Base-by-base conservation (phyloP, 148 eudicot species). In the Rhododendron molle region DNA sequence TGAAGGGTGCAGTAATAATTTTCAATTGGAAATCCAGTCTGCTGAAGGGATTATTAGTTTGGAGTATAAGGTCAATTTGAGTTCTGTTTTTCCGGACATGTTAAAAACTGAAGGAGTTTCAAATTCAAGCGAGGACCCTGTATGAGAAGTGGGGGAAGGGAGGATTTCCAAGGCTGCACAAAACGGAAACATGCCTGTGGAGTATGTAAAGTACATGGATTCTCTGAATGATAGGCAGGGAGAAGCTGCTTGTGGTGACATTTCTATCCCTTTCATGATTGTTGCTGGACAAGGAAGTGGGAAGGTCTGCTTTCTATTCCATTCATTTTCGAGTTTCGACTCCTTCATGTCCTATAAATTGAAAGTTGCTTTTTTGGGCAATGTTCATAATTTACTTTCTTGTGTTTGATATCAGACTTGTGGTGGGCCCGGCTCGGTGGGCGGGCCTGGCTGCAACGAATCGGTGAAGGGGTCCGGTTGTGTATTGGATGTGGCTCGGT, bases 281-380 rank as follows among this genome's bases (percentile, higher is more conserved):
- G 93, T 95, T 88, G 98, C 99, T 85, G 99, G 99, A 80, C 99
- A 98, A 52, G 98, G 99, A 90, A 96, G 98, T 90, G 99, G 99
- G 67, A 96, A 96, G 96, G 99, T 95, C 80, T 78, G 87, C 84
- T 60, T 60, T 86, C 84, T 85, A 20, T 80, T 30, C 23, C 65
- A 74, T 80, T 81, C 16, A 14, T 13, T 71, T 49, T 21, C 34
- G 30, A 32, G 34, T 32, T 32, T 32, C 1, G 34, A 32, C 34
- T 32, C 43, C 18, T 81, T 76, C 40, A 18, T 74, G 58, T 18
- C 67, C 69, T 23, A 23, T 30, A 32, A 79, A 74, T 7, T 85
- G 4, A n/a, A 86, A 43, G 34, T 32, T 32, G 34, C 1, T 81
- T 76, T 69, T 44, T 8, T 26, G 34, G 34, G 44, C 58, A 76